Conservation (phyloP, 2,329 filamentous ascomycete genomes). For the Zarea fungicola region DNA sequence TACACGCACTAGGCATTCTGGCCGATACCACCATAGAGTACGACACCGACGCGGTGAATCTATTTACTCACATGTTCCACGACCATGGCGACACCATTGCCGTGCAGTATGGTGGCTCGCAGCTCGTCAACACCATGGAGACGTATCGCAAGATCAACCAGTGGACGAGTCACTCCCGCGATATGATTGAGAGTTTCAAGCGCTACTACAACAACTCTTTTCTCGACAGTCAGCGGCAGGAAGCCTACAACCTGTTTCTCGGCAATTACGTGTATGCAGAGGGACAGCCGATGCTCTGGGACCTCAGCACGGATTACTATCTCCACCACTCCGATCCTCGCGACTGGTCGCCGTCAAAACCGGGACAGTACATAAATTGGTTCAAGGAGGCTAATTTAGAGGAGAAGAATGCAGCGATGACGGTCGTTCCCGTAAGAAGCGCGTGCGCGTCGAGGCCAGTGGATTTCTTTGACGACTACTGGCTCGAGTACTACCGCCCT, state of each 20-base stretch:
- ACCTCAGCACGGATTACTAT: conserved; percentile 90
- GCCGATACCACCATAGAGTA: conserved; percentile 76
- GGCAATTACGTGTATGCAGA: conserved; percentile 89
- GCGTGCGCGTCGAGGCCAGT: conserved; percentile 40
- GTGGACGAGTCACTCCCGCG: conserved; percentile 93
- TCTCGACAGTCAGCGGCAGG: conserved; percentile 92
- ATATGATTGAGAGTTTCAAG: conserved; percentile 99
- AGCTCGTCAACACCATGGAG: conserved; percentile 98
- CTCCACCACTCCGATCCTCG: conserved; percentile 85
- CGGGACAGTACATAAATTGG: conserved; percentile 81
- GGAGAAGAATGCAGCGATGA: neutral
- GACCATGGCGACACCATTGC: conserved; percentile 97
- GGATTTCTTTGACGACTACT: conserved; percentile 81
- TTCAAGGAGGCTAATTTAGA: conserved; percentile 61
- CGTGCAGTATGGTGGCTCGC: conserved; percentile 93
- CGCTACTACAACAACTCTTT: conserved; percentile 99
- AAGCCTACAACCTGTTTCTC: conserved; percentile 95
- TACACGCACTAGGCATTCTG: conserved; percentile 86
- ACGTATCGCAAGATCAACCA: conserved; percentile 99
- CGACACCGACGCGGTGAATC: conserved; percentile 90
- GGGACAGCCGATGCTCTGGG: conserved; percentile 94
- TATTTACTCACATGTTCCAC: conserved; percentile 98
- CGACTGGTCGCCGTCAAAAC: conserved; percentile 57
- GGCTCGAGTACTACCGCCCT: conserved; percentile 94
- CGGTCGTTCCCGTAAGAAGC: conserved; percentile 28